Conservation (phyloP, 257 asterid species). For the Solanum sparsipilum region DNA sequence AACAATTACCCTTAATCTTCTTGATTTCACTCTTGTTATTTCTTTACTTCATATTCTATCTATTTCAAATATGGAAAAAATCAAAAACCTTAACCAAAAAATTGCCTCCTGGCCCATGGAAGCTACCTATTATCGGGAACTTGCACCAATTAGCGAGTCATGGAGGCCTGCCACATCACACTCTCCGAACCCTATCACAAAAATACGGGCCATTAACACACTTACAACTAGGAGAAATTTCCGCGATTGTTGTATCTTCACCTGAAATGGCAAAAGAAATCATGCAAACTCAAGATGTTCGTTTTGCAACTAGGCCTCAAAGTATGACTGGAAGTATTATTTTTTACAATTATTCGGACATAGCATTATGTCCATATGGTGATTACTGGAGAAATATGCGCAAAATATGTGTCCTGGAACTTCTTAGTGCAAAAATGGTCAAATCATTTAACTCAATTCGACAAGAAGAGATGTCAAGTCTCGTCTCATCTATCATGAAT, state of each 20-base stretch:
- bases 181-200: neutral
- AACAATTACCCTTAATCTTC: neutral
- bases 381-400: neutral
- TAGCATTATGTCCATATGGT: neutral
- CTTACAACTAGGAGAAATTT: neutral
- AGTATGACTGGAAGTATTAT: neutral
- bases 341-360: neutral
- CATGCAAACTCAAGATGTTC: neutral
- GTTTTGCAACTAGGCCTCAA: neutral
- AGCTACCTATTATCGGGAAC: neutral
- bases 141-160: neutral
- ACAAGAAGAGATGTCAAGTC: neutral
- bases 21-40: neutral
- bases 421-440: neutral
- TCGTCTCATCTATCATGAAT: neutral
- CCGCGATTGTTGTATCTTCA: neutral
- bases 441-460: neutral
- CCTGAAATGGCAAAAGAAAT: neutral
- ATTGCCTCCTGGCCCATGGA: constrained; percentile 2
- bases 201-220: neutral
- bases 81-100: neutral
- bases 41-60: neutral
- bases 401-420: neutral
- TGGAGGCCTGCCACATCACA: neutral
- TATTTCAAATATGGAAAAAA: neutral